phyloP scores from a whole-genome alignment of 805 yeast species.

The Kazachstania psychrophila region DNA sequence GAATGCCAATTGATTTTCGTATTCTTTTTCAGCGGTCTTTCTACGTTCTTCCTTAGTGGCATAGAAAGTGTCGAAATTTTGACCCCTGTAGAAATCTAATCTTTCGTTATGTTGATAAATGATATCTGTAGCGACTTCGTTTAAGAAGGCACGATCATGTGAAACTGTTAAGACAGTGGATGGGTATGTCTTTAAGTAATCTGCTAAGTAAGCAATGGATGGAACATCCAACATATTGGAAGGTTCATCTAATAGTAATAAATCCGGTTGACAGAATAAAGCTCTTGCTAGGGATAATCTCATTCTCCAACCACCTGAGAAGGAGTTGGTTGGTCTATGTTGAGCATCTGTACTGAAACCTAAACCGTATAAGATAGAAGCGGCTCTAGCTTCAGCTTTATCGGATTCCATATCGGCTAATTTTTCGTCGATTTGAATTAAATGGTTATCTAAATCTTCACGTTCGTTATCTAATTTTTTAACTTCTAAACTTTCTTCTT shows the following conservation, averaged over 20 bases:
- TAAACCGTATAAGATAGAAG: conserved; percentile 81
- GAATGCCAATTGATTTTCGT: conserved; percentile 94
- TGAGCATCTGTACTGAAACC: conserved; percentile 91
- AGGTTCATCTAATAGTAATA: conserved; percentile 92
- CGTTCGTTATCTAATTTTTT: conserved; percentile 82
- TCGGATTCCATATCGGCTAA: conserved; percentile 91
- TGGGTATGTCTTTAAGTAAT: conserved; percentile 81
- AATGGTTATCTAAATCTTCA: conserved; percentile 70
- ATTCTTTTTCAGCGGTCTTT: conserved; percentile 87
- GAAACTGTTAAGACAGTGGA: conserved; percentile 92
- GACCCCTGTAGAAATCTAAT: conserved; percentile 88
- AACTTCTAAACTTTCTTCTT: conserved; percentile 63
- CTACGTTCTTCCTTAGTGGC: conserved; percentile 91
- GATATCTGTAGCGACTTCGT: conserved; percentile 97
- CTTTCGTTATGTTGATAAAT: conserved; percentile 97
- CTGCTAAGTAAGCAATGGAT: conserved; percentile 85
- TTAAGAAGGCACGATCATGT: conserved; percentile 93
- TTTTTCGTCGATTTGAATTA: conserved; percentile 73
- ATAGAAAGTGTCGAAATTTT: conserved; percentile 88
- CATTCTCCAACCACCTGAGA: conserved; percentile 99
- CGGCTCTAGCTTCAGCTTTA: conserved; percentile 96
- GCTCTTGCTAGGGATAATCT: conserved; percentile 97
- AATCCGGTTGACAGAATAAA: conserved; percentile 91
- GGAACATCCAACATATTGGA: conserved; percentile 99
- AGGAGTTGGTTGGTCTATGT: conserved; percentile 70